These are phyloP conservation scores for Thelonectria olida DNA, from an alignment of 2,329 filamentous ascomycete species.

Conservation along the genomic window DNA sequence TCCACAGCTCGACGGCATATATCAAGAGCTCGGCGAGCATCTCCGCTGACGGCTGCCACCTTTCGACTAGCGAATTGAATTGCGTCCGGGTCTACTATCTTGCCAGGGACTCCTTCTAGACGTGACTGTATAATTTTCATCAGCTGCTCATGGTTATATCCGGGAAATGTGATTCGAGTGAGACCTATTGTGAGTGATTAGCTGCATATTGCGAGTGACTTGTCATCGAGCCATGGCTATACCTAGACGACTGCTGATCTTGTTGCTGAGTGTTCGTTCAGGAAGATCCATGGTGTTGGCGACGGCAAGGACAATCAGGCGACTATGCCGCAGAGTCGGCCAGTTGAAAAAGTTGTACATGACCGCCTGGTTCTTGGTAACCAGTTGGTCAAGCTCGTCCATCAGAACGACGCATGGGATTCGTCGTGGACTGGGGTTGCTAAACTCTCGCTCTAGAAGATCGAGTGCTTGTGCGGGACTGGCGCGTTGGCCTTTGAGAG, in stretches of 20 bases:
- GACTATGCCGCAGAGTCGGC: constrained; percentile 90
- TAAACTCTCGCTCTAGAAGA: constrained; percentile 91
- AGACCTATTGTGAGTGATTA: constrained; percentile 60
- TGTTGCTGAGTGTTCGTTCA: constrained; percentile 95
- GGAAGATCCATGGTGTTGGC: constrained; percentile 99
- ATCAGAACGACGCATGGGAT: constrained; percentile 97
- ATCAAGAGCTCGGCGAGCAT: constrained; percentile 90
- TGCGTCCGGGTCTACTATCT: constrained; percentile 91
- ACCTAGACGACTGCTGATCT: constrained; percentile 90
- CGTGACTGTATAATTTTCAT: constrained; percentile 98
- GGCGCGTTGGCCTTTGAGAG: constrained; percentile 90
- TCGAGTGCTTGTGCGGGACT: constrained; percentile 92
- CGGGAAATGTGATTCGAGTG: constrained; percentile 94
- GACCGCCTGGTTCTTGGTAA: constrained; percentile 98
- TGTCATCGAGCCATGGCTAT: constrained; percentile 32
- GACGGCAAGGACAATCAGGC: constrained; percentile 94
- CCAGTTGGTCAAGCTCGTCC: constrained; percentile 97
- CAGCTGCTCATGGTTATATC: constrained; percentile 95
- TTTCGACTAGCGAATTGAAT: constrained; percentile 97
- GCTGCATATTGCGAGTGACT: not conserved
- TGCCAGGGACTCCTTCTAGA: constrained; percentile 84
- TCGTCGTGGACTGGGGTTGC: constrained; percentile 85
- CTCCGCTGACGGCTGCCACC: constrained; percentile 94
- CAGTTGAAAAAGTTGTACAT: constrained; percentile 99
- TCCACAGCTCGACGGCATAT: constrained; percentile 96